A percentile compares a stretch with the other conserved stretches of the same genome.
These are phyloP conservation scores for Lojkania enalia DNA, from an alignment of 2,329 filamentous ascomycete genomes.

Conservation along the genomic window DNA sequence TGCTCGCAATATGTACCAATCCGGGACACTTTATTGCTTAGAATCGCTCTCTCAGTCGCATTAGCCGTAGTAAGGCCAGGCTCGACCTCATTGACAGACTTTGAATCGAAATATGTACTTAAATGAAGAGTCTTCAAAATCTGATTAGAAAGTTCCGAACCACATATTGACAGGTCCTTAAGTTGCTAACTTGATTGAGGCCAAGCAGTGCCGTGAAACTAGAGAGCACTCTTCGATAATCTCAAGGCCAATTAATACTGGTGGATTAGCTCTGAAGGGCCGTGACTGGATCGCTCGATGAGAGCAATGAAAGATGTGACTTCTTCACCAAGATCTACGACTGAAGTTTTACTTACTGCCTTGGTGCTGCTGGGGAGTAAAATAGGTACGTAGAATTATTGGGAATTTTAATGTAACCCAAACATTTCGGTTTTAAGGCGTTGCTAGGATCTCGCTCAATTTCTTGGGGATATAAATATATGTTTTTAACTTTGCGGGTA, in stretches of 20 bases:
- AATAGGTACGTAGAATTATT: slow-evolving; percentile 1
- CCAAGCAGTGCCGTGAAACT: slow-evolving; percentile 8
- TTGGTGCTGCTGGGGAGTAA: not conserved
- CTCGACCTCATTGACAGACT: no score
- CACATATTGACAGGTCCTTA: slow-evolving; percentile 5
- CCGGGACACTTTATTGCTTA: not conserved
- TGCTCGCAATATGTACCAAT: not conserved
- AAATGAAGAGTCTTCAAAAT: slow-evolving; percentile 5
- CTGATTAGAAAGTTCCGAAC: slow-evolving; percentile 5
- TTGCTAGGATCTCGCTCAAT: not conserved
- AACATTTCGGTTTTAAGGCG: not conserved
- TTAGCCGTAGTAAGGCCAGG: not conserved
- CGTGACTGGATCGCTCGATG: slow-evolving; percentile 1
- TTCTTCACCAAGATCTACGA: not conserved
- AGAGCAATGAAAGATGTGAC: slow-evolving; percentile 4
- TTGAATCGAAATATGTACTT: slow-evolving; percentile 1
- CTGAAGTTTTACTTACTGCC: not conserved
- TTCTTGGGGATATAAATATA: slow-evolving; percentile 2
- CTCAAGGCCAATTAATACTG: slow-evolving; percentile 7
- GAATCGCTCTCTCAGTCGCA: not conserved
- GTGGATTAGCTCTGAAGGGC: slow-evolving; percentile 3
- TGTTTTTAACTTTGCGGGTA: slow-evolving; percentile 2
- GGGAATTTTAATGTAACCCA: slow-evolving; percentile 1
- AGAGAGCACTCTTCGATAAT: slow-evolving; percentile 5
- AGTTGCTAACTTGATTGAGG: slow-evolving; percentile 2